These are phyloP conservation scores for Selaginella tamariscina DNA, from an alignment of 75 land plant genomes.

Conservation along the genomic window DNA sequence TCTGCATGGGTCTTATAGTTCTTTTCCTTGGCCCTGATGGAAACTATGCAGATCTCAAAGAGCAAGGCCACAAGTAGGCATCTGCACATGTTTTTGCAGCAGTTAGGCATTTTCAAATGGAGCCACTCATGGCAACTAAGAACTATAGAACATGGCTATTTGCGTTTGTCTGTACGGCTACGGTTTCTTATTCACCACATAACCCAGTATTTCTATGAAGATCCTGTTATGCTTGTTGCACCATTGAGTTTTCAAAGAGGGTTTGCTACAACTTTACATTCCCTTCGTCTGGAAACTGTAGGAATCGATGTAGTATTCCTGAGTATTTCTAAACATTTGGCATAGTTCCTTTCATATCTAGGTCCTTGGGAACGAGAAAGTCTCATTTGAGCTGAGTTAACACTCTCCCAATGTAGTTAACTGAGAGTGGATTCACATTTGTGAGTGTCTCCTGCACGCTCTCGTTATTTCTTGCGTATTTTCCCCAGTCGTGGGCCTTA, in stretches of 20 bases:
- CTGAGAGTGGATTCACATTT: slow-evolving; percentile 37
- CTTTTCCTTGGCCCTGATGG: slow-evolving; percentile 66
- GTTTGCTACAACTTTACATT: too few relatives aligned
- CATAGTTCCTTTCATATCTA: slow-evolving; percentile 53
- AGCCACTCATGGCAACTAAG: slow-evolving; percentile 37
- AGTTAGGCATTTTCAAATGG: slow-evolving; percentile 21
- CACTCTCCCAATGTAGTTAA: slow-evolving; percentile 59
- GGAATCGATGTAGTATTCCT: slow-evolving; percentile 52
- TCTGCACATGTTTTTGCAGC: not conserved
- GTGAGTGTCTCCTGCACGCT: slow-evolving; percentile 50
- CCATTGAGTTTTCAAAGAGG: too few relatives aligned
- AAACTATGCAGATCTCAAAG: slow-evolving; percentile 44
- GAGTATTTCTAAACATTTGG: slow-evolving; percentile 64
- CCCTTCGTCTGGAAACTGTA: slow-evolving; percentile 51
- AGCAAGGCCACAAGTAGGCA: slow-evolving; percentile 37
- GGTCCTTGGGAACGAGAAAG: slow-evolving; percentile 58
- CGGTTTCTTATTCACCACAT: slow-evolving; percentile 56
- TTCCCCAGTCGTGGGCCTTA: slow-evolving; percentile 86
- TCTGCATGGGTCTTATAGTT: slow-evolving; percentile 50
- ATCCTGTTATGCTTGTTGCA: too few relatives aligned
- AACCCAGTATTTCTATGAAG: slow-evolving; percentile 60
- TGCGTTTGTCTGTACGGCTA: slow-evolving; percentile 49
- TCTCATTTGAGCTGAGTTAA: slow-evolving; percentile 60
- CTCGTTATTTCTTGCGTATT: slow-evolving; percentile 38
- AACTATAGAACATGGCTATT: slow-evolving; percentile 70